These are phyloP conservation scores for Golubevia pallescens DNA, from an alignment of 1,284 basidiomycete species.

Conservation along the genomic window DNA sequence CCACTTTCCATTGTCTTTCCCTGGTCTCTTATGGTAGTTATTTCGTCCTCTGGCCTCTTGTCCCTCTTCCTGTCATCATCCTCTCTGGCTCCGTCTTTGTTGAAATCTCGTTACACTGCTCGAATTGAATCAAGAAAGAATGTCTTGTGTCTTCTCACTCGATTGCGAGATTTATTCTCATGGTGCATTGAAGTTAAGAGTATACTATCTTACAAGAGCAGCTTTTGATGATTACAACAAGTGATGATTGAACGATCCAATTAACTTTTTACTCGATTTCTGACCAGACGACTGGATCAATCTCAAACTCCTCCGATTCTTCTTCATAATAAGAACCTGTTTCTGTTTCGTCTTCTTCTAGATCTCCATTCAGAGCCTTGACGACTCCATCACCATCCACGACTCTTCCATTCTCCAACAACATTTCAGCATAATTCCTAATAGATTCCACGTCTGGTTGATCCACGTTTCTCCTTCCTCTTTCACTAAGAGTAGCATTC, in stretches of 20 bases:
- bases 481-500: slow-evolving; percentile 10
- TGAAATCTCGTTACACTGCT: too few species aligned
- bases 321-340: background rate
- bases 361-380: background rate
- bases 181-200: background rate
- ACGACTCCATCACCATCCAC: background rate
- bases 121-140: too few species aligned
- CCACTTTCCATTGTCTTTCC: too few species aligned
- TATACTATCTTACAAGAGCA: background rate
- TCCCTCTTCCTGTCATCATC: too few species aligned
- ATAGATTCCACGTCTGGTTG: background rate
- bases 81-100: too few species aligned
- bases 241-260: background rate
- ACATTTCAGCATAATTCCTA: background rate
- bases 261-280: background rate
- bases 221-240: background rate
- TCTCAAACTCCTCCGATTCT: background rate
- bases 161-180: background rate
- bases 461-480: background rate
- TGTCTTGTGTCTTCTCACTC: too few species aligned
- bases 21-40: too few species aligned
- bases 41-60: too few species aligned
- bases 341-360: background rate
- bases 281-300: background rate
- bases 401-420: slow-evolving; percentile 1